A percentile compares a stretch with the other conserved stretches of the same genome.
phyloP scores from a whole-genome alignment of 148 eudicot species.

The Rhododendron simsii region DNA sequence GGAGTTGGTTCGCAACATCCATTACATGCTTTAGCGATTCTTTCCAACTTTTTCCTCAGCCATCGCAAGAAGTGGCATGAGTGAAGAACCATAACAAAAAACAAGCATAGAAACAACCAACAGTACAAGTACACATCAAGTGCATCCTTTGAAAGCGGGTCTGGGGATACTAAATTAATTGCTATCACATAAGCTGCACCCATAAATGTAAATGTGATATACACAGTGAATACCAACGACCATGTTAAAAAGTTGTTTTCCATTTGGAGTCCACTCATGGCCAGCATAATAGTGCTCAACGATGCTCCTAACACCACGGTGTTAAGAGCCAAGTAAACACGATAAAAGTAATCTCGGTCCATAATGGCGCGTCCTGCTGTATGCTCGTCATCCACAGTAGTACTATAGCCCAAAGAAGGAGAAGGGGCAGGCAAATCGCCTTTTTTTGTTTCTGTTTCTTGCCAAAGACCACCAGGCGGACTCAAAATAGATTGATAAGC shows the following conservation, averaged over 20 bases:
- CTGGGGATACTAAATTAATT: background rate
- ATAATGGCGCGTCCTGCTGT: background rate
- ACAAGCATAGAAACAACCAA: background rate
- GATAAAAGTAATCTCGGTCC: background rate
- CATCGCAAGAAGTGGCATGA: background rate
- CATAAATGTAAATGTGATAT: background rate
- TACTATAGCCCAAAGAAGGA: no score
- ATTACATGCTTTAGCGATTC: no score
- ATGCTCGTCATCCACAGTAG: no score
- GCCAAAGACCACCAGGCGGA: slow-evolving; percentile 7
- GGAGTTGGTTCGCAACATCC: no score
- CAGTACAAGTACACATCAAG: accelerated
- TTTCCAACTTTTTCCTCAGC: background rate
- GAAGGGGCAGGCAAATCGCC: no score
- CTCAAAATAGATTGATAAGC: background rate
- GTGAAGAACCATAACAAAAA: background rate
- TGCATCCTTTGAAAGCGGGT: background rate
- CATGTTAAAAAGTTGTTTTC: background rate
- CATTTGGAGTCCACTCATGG: background rate
- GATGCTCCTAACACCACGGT: background rate
- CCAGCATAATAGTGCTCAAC: background rate
- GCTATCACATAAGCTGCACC: background rate
- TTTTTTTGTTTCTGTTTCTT: background rate
- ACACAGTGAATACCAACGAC: background rate
- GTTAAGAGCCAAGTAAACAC: background rate